Evolutionary conservation across 2,329 filamentous ascomycete species (phyloP).

Genomic region (Emmonsia crescens): DNA sequence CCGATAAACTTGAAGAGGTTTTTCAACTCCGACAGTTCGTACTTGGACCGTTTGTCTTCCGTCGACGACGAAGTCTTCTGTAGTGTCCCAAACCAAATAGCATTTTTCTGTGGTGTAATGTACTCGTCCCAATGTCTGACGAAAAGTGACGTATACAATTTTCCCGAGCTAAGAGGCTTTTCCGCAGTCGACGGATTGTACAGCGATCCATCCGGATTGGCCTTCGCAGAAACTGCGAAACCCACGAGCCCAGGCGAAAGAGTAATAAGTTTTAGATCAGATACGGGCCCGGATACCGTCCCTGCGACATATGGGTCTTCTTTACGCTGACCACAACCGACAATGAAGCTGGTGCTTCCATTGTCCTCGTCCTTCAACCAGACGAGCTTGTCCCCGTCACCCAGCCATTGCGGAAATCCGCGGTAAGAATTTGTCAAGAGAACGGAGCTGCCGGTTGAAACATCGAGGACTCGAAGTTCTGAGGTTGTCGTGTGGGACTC

Average conservation of each 20-base stretch:
- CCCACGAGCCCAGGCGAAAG: conserved; percentile 34
- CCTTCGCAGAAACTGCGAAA: conserved; percentile 38
- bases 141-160: conserved; percentile 41
- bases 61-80: conserved; percentile 28
- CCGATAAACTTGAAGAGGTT: conserved; percentile 34
- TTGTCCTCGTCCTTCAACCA: conserved; percentile 38
- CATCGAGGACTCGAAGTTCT: conserved; percentile 37
- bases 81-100: conserved; percentile 41
- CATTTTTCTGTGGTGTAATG: conserved; percentile 38
- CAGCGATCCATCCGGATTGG: conserved; percentile 37
- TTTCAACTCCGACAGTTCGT: conserved; percentile 31
- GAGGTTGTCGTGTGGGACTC: conserved; percentile 37
- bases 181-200: conserved; percentile 41
- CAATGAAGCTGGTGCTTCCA: conserved; percentile 37
- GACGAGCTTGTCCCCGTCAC: conserved; percentile 32
- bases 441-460: conserved; percentile 29
- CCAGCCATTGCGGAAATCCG: conserved; percentile 39
- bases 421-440: conserved; percentile 34
- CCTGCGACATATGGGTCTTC: conserved; percentile 33
- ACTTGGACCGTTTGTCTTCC: conserved; percentile 14
- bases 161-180: conserved; percentile 36
- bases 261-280: conserved; percentile 35
- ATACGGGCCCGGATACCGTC: conserved; percentile 36
- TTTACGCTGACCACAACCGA: conserved; percentile 32
- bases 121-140: conserved; percentile 46